Evolutionary conservation across 805 yeast species (phyloP).

Genomic region (Yamadazyma laniorum): DNA sequence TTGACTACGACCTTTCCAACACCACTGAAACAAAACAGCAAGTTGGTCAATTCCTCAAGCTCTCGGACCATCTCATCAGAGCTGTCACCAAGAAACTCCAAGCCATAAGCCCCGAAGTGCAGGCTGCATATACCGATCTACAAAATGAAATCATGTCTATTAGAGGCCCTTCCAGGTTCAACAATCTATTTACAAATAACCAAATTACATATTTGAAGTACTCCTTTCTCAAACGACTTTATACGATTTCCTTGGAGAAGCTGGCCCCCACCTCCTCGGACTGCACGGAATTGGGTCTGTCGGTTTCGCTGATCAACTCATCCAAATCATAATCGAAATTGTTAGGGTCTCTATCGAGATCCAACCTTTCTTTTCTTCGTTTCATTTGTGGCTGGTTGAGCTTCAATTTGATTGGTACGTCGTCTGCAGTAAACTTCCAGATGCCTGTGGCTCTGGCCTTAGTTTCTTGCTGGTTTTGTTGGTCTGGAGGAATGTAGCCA

Average conservation of each 20-base stretch:
- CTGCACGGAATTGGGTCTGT: conserved; percentile 1
- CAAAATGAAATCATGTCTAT: background rate
- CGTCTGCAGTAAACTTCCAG: conserved; percentile 33
- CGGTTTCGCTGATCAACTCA: conserved; percentile 40
- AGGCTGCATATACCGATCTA: background rate
- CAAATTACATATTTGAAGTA: conserved; percentile 22
- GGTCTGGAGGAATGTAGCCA: conserved; percentile 45
- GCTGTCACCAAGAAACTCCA: conserved; percentile 5
- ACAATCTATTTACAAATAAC: conserved; percentile 17
- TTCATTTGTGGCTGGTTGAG: conserved; percentile 24
- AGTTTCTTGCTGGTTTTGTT: conserved; percentile 18
- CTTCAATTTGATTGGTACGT: conserved; percentile 35
- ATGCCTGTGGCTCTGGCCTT: conserved; percentile 19
- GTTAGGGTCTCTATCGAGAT: conserved; percentile 37
- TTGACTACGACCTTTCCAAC: conserved; percentile 13
- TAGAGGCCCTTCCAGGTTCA: conserved; percentile 12
- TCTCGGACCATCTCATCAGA: conserved; percentile 19
- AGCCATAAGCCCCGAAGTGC: background rate
- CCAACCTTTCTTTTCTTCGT: conserved; percentile 33
- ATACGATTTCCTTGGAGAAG: conserved; percentile 12
- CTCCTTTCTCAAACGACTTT: conserved; percentile 19
- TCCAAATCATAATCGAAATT: conserved; percentile 45
- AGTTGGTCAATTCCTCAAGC: conserved; percentile 22
- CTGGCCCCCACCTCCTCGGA: background rate
- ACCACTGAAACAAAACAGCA: background rate